Base-by-base conservation (phyloP, 2,329 filamentous ascomycete genomes). In the Xylariaceae sp. region DNA sequence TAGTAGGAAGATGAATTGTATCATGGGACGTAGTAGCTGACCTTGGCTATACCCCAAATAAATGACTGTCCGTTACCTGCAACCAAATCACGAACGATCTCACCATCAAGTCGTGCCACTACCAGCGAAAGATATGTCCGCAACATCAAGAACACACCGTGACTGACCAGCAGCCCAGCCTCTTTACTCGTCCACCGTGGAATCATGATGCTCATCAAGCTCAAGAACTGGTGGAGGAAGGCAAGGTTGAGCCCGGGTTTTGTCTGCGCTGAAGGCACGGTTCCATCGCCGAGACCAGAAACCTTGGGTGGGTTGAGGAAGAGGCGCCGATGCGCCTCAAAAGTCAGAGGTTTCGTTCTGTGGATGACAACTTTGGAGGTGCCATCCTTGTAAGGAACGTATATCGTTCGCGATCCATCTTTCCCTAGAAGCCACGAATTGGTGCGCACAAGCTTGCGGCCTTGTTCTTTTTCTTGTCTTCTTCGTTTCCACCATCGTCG, bases 131-230 rank as follows among this genome's bases (percentile, higher is more conserved):
- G 83, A 70, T 99, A 99, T 40, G 95, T 99, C 58, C 95, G 83
- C 49, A 98, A 80, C 80, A 99, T 87, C 61, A 99, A 76, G 73
- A 98, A 99, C 26, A 92, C 81, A 16, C 91, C 89, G 70, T 99
- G 95, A 69, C 92, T 95, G 61, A 96, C 75, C 26, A 99, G 79
- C 62, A 99, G 77, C 1, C 93, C 94, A 0, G 94, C 93, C 78
- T 98, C 95, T 73, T 99, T 99, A 74, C 92, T 96, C 14, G 89
- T 89, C 90, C 94, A 96, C 62, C 94, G 82, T 5, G 95, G 95
- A 61, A 99, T 90, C 92, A 98, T 96, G 71, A 99, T 98, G 76
- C 92, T 97, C 78, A 98, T 86, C 52, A 99, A 78, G 70, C 94
- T 97, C 48, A 98, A 82, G 68, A 99, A 98, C 75, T 99, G 95